Evolutionary conservation across 2,329 filamentous ascomycete species (phyloP).

Genomic region (Calonectria pteridis): DNA sequence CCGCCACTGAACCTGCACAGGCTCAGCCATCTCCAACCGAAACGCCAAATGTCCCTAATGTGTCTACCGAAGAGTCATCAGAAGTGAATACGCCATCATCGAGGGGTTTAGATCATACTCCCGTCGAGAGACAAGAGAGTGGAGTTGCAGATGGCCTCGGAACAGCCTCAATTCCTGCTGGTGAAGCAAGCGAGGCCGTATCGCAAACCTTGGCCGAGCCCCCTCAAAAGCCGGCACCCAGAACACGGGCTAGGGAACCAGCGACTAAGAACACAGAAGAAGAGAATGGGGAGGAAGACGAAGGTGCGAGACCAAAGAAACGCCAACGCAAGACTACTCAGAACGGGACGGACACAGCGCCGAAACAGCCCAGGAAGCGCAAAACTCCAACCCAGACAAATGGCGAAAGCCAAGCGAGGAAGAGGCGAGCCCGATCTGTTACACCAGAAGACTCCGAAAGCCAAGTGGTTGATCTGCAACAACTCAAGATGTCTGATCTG

Average conservation of each 20-base stretch:
- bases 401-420: constrained; percentile 42
- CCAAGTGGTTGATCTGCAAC: constrained; percentile 73
- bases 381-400: constrained; percentile 40
- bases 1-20: constrained; percentile 23
- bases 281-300: constrained; percentile 33
- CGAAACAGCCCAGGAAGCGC: constrained; percentile 44
- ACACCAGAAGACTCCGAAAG: constrained; percentile 75
- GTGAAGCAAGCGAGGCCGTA: constrained; percentile 24
- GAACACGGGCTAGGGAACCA: constrained; percentile 37
- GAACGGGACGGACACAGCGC: constrained; percentile 34
- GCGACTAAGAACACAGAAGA: constrained; percentile 26
- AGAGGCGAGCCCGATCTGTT: constrained; percentile 57
- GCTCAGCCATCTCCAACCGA: constrained; percentile 1
- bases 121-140: constrained; percentile 30
- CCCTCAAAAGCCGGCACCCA: constrained; percentile 28
- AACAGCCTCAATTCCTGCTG: constrained; percentile 24
- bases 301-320: constrained; percentile 46
- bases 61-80: background rate
- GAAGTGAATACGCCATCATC: background rate
- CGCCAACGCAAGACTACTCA: constrained; percentile 48
- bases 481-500: constrained; percentile 79
- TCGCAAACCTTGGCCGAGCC: constrained; percentile 23
- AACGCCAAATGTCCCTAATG: background rate
- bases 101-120: constrained; percentile 23
- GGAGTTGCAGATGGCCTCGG: constrained; percentile 31